These are phyloP conservation scores for Drosera capensis DNA, from an alignment of 148 eudicot species.

Conservation along the genomic window DNA sequence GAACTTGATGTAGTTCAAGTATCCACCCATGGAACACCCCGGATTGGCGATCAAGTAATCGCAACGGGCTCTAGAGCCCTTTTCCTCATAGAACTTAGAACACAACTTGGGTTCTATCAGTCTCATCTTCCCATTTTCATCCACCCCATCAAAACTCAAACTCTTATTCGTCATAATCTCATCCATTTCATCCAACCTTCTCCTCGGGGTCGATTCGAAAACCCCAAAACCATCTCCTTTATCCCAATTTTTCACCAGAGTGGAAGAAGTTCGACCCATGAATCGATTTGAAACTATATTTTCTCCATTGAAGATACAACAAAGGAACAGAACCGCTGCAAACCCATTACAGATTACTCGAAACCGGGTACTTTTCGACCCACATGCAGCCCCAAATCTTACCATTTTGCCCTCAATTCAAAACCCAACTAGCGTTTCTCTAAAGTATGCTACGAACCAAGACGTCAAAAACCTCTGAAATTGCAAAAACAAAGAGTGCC, in stretches of 20 bases:
- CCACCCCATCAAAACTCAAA: conserved; percentile 12
- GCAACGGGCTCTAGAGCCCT: conserved; percentile 36
- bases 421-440: no score
- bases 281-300: conserved; percentile 30
- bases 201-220: conserved; percentile 22
- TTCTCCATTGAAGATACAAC: conserved; percentile 40
- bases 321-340: conserved; percentile 34
- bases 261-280: conserved; percentile 18
- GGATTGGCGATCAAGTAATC: conserved; percentile 69
- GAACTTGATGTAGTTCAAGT: conserved; percentile 62
- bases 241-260: conserved; percentile 9
- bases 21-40: conserved; percentile 56
- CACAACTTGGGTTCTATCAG: conserved; percentile 29
- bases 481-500: no score
- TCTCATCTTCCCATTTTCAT: conserved; percentile 8
- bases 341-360: conserved; percentile 49
- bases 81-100: conserved; percentile 33
- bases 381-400: neutral
- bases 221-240: conserved; percentile 9
- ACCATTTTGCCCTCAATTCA: neutral
- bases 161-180: conserved; percentile 16
- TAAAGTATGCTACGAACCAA: no score
- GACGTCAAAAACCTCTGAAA: no score
- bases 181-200: conserved; percentile 32
- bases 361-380: conserved; percentile 1